Evolutionary conservation across 768 basidiomycete genomes (phyloP).

Genomic region (Termitomyces sp.): DNA sequence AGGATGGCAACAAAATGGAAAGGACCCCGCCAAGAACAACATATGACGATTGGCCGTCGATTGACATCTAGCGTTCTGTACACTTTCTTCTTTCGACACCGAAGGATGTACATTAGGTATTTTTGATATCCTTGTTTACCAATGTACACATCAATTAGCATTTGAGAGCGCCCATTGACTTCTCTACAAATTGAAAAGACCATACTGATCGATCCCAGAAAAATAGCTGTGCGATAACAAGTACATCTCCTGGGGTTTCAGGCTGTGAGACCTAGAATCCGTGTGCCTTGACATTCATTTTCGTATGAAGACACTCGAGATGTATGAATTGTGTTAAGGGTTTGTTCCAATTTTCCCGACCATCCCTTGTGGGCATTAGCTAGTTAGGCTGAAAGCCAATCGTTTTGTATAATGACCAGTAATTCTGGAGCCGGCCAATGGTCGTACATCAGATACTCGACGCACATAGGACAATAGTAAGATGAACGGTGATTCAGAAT

Average conservation of each 20-base stretch:
- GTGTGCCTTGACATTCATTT: neutral
- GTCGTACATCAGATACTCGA: neutral
- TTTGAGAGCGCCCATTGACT: neutral
- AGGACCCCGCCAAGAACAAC: neutral
- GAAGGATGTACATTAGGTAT: neutral
- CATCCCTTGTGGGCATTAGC: neutral
- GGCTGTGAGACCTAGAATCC: neutral
- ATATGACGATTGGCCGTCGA: conserved; percentile 9
- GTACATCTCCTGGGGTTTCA: neutral
- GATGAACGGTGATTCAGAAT: too few relatives aligned
- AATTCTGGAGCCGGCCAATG: neutral
- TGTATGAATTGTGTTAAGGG: neutral
- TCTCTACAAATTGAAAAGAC: neutral
- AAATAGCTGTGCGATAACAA: too few relatives aligned
- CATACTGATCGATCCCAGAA: neutral
- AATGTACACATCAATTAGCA: neutral
- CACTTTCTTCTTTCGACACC: neutral
- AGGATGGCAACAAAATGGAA: neutral
- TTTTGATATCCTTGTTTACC: neutral
- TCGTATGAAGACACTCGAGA: neutral
- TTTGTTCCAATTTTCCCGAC: neutral
- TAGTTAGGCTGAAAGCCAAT: neutral
- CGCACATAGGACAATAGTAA: too few relatives aligned
- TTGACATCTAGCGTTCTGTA: neutral
- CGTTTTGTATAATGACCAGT: neutral